A percentile compares a stretch with the other conserved stretches of the same genome.
These are phyloP conservation scores for Blastobotrys chiropterorum DNA, from an alignment of 805 yeast genomes.

Conservation along the genomic window DNA sequence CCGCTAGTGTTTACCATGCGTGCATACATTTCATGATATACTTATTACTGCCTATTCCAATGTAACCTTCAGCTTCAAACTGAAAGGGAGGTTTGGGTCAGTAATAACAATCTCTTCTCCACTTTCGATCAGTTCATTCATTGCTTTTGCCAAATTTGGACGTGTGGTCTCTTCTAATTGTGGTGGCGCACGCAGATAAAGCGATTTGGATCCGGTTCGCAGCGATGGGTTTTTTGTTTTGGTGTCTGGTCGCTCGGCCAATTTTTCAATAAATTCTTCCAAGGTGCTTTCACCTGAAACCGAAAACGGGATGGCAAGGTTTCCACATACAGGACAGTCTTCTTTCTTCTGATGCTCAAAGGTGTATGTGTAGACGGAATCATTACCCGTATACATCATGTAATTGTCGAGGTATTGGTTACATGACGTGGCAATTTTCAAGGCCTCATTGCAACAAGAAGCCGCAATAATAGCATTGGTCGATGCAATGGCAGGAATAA, in stretches of 20 bases:
- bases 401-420: slow-evolving; percentile 66
- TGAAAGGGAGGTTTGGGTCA: slow-evolving; percentile 46
- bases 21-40: too few species aligned
- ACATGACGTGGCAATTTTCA: slow-evolving; percentile 67
- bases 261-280: slow-evolving; percentile 38
- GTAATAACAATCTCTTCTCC: slow-evolving; percentile 50
- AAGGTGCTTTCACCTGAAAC: slow-evolving; percentile 29
- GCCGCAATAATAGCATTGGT: slow-evolving; percentile 92
- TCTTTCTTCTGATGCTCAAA: slow-evolving; percentile 55
- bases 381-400: slow-evolving; percentile 82
- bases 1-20: too few species aligned
- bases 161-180: slow-evolving; percentile 41
- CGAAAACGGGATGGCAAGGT: slow-evolving; percentile 15
- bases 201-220: slow-evolving; percentile 33
- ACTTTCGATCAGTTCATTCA: slow-evolving; percentile 34
- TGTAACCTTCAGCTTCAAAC: slow-evolving; percentile 25
- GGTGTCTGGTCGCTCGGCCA: slow-evolving; percentile 27
- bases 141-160: slow-evolving; percentile 34
- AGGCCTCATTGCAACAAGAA: slow-evolving; percentile 77
- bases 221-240: slow-evolving; percentile 41
- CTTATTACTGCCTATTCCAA: slow-evolving; percentile 11
- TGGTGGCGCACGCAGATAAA: slow-evolving; percentile 46
- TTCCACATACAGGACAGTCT: slow-evolving; percentile 76
- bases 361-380: slow-evolving; percentile 68
- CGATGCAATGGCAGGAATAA: slow-evolving; percentile 90